Conservation (phyloP, 805 yeast species). For the Maudiozyma bulderi region DNA sequence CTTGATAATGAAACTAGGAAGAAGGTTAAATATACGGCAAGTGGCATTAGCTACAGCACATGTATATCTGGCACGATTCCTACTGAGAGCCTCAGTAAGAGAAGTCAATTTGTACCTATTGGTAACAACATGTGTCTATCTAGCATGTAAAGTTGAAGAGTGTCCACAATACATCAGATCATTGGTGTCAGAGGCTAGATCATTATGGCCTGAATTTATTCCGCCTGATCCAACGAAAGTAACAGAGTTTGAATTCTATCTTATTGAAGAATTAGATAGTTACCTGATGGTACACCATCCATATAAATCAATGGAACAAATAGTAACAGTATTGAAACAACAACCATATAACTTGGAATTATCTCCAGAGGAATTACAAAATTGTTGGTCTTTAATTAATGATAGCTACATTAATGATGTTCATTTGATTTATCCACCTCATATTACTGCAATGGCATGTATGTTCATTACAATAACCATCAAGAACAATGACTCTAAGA, state of each 20-base stretch:
- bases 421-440: constrained; percentile 79
- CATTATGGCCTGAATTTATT: constrained; percentile 88
- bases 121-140: constrained; percentile 75
- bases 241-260: constrained; percentile 91
- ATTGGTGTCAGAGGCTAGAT: constrained; percentile 73
- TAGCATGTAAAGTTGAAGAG: constrained; percentile 92
- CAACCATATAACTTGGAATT: constrained; percentile 25
- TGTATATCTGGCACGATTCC: constrained; percentile 68
- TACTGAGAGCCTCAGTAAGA: constrained; percentile 58
- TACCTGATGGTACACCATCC: constrained; percentile 70
- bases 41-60: constrained; percentile 84
- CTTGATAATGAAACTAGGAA: constrained; percentile 64
- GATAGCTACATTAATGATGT: constrained; percentile 85
- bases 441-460: constrained; percentile 72
- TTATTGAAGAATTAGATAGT: constrained; percentile 78
- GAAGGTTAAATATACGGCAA: constrained; percentile 70
- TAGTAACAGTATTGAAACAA: constrained; percentile 35
- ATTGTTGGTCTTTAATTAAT: constrained; percentile 81
- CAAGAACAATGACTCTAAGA: constrained; percentile 9
- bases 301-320: constrained; percentile 50
- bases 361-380: constrained; percentile 63
- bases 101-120: constrained; percentile 77
- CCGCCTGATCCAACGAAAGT: constrained; percentile 85
- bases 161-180: constrained; percentile 89
- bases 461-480: constrained; percentile 58